Base-by-base conservation (phyloP, 2,329 filamentous ascomycete genomes). In the Alternaria burnsii region DNA sequence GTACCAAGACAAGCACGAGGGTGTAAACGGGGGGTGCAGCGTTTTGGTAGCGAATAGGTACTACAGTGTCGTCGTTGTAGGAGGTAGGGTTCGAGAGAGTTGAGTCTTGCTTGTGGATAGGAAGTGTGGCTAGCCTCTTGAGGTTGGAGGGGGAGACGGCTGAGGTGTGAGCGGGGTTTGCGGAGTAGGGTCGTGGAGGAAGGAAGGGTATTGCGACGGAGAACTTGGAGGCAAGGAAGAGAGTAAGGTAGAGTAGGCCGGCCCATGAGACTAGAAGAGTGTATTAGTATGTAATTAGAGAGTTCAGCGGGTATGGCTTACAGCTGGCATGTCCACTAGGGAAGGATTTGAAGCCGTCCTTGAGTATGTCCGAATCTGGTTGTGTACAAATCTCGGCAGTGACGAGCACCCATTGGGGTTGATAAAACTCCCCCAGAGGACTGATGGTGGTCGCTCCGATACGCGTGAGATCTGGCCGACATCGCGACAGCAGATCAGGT, bases 161-260 rank as follows among this genome's bases (percentile, higher is more conserved):
- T 44, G 80, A 79, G 46, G 83, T 79, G 42, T 82, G 78, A 56
- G 83, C 80, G 50, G 84, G 82, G 61, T 88, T 84, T 56, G 77
- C 76, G 38, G 80, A 77, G 57, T 81, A 82, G 2, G 79, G 76
- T 12, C 81, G 80, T 0, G 82, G 83, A 7, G 85, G 83, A 10
- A 91, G 85, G 76, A 89, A 91, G 1, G 91, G 91, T 32, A 93
- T 84, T 10, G 87, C 89, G 63, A 94, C 88, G 60, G 88, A 86
- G 71, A 94, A 91, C 76, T 94, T 94, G 78, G 89, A 91, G 67
- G 91, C 92, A 22, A 98, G 85, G 83, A 93, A 97, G 52, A 98
- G 87, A 2, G 91, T 91, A 16, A 97, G 86, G 76, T 97, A 97
- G 54, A 93, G 87, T 53, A 97, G 82, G 1, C 94, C 94, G 11